phyloP scores from a whole-genome alignment of 352 stramenopile genomes.

The Globisporangium splendens region DNA sequence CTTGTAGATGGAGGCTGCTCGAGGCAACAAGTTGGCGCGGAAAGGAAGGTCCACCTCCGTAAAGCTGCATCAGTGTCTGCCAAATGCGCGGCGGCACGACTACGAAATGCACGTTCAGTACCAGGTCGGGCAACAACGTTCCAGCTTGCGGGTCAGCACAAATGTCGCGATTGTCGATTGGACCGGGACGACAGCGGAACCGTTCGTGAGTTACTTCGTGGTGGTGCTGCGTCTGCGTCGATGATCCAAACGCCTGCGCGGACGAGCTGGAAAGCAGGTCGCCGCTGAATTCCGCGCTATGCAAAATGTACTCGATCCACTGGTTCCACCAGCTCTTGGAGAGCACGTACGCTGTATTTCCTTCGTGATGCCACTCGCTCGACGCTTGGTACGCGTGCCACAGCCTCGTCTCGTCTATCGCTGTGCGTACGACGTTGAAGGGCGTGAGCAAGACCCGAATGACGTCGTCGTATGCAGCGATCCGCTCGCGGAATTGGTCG shows the following conservation, averaged over 20 bases:
- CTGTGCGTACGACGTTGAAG: slow-evolving; percentile 47
- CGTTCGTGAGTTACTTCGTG: slow-evolving; percentile 10
- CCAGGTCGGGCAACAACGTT: slow-evolving; percentile 33
- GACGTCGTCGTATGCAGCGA: slow-evolving; percentile 26
- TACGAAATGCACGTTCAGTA: slow-evolving; percentile 39
- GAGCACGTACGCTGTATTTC: slow-evolving; percentile 40
- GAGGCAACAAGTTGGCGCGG: slow-evolving; percentile 37
- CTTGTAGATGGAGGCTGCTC: neutral
- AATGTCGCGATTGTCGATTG: slow-evolving; percentile 41
- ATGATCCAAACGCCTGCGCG: neutral
- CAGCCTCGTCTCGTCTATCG: slow-evolving; percentile 42
- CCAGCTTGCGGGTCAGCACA: slow-evolving; percentile 32
- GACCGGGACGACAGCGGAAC: slow-evolving; percentile 29
- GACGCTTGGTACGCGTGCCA: slow-evolving; percentile 28
- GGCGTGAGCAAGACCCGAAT: slow-evolving; percentile 46
- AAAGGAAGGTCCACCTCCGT: slow-evolving; percentile 54
- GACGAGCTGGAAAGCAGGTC: neutral
- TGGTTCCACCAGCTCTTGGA: slow-evolving; percentile 52
- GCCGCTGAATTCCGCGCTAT: slow-evolving; percentile 8
- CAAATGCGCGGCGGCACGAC: slow-evolving; percentile 40
- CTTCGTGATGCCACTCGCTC: slow-evolving; percentile 37
- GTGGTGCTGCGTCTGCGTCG: neutral
- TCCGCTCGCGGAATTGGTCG: slow-evolving; percentile 23
- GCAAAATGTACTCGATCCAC: slow-evolving; percentile 38
- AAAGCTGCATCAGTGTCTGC: slow-evolving; percentile 45